These are phyloP conservation scores for Pseudocercospora fijiensis DNA, from an alignment of 2,329 filamentous ascomycete species.

Conservation along the genomic window DNA sequence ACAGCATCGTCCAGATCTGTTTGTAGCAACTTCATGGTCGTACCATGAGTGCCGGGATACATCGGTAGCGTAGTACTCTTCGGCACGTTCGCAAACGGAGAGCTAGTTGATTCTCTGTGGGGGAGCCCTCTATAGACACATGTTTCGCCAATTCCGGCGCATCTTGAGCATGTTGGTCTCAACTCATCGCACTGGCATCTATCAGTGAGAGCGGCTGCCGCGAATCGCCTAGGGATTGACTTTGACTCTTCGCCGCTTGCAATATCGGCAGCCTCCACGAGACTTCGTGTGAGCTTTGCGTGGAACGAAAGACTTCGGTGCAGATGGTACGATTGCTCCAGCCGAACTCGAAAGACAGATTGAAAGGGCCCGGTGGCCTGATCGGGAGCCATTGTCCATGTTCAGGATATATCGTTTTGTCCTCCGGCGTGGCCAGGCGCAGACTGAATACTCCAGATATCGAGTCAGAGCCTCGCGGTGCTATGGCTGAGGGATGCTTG, in stretches of 20 bases:
- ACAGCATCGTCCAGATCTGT: constrained; percentile 17
- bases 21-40: constrained; percentile 16
- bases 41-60: constrained; percentile 10
- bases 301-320: constrained; percentile 4
- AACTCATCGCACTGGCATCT: constrained; percentile 11
- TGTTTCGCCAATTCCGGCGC: constrained; percentile 6
- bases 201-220: not conserved
- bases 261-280: constrained; percentile 10
- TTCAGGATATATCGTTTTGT: not conserved
- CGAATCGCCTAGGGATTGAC: not conserved
- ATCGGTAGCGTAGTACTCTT: not conserved
- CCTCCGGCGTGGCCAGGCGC: not conserved
- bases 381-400: constrained; percentile 1
- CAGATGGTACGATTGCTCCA: not conserved
- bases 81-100: not conserved
- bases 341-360: constrained; percentile 10
- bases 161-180: constrained; percentile 18
- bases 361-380: constrained; percentile 8
- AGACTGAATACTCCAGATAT: not conserved
- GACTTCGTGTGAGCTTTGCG: constrained; percentile 17
- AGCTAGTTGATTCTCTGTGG: not conserved
- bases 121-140: constrained; percentile 14
- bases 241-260: constrained; percentile 16
- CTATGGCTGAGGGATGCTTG: not conserved
- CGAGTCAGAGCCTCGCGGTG: not conserved